Base-by-base conservation (phyloP, 116 monocot genomes). In the Zostera marina region DNA sequence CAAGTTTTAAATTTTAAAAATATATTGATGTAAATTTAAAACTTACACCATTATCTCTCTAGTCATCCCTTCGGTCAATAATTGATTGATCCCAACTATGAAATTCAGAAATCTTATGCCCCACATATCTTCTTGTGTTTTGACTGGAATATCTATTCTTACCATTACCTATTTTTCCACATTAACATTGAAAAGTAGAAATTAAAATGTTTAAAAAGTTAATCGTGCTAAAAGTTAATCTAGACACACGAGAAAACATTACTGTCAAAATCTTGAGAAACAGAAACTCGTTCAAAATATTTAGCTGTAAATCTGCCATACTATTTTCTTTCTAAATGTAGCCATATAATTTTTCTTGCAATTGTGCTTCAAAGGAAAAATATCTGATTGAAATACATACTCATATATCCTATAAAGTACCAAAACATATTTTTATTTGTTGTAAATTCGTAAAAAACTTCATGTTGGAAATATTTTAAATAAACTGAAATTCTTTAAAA, bases 21-120 rank as follows among this genome's bases (percentile, higher is more conserved):
- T 2, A 63, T 52, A 52, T 63, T 3, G 24, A 32, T 21, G 11
- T 26, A 32, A 3, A 5, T 2, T 49, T 1, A 19, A 45, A 54
- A 63, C 81, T 73, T 79, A 90, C 85, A 91, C 79, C 26, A 76
- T 81, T 41, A 91, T 61, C 63, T 91, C 91, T 43, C 91, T 79
- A 42, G 85, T 91, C 39, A 84, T 63, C 60, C 90, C 90, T 70
- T 91, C 72, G 49, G 73, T 70, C 44, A 79, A 22, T 52, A 84
- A 63, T 59, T 85, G 81, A 41, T 78, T 71, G 25, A 62, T 63
- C 69, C 90, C 84, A 32, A 60, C 58, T 32, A 84, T 77, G 49
- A 91, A 91, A 60, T 91, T 84, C 43, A 81, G 52, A 17, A 91
- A 77, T 56, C 62, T 84, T 8, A 91, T 11, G 24, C 81, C 81